A percentile compares a stretch with the other conserved stretches of the same genome.
phyloP scores from a whole-genome alignment of 495 filamentous ascomycete genomes.

The Parathielavia appendiculata region DNA sequence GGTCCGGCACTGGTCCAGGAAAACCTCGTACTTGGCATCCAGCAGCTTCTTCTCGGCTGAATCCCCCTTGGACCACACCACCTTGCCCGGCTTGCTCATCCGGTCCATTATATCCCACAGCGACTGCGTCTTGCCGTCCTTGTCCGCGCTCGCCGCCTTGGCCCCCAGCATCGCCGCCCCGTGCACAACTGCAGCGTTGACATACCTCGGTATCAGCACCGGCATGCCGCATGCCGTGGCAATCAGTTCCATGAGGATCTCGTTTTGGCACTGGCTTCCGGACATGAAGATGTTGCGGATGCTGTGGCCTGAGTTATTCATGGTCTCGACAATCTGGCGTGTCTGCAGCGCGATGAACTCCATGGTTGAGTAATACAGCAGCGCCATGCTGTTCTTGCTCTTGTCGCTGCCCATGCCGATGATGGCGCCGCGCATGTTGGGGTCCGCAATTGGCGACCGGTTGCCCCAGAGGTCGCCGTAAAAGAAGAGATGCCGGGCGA shows the following conservation, averaged over 20 bases:
- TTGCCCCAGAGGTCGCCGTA: constrained; percentile 99
- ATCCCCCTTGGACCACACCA: constrained; percentile 66
- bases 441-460: constrained; percentile 85
- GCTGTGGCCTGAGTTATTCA: constrained; percentile 78
- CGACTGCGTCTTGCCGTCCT: constrained; percentile 72
- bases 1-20: constrained; percentile 69
- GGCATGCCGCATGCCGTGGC: constrained; percentile 87
- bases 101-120: constrained; percentile 97
- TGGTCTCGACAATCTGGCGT: constrained; percentile 85
- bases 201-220: constrained; percentile 84
- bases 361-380: constrained; percentile 89
- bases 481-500: constrained; percentile 93
- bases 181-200: constrained; percentile 92
- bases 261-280: constrained; percentile 93
- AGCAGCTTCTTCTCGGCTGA: constrained; percentile 71
- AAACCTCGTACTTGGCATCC: constrained; percentile 77
- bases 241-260: constrained; percentile 82
- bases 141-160: constrained; percentile 78
- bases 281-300: constrained; percentile 97
- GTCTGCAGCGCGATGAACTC: constrained; percentile 98
- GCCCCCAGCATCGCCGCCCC: constrained; percentile 96
- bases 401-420: constrained; percentile 82
- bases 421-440: constrained; percentile 82
- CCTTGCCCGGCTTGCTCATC: constrained; percentile 89
- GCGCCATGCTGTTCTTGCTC: constrained; percentile 74